These are phyloP conservation scores for Sphaceloma murrayae DNA, from an alignment of 2,329 filamentous ascomycete genomes.

Conservation along the genomic window DNA sequence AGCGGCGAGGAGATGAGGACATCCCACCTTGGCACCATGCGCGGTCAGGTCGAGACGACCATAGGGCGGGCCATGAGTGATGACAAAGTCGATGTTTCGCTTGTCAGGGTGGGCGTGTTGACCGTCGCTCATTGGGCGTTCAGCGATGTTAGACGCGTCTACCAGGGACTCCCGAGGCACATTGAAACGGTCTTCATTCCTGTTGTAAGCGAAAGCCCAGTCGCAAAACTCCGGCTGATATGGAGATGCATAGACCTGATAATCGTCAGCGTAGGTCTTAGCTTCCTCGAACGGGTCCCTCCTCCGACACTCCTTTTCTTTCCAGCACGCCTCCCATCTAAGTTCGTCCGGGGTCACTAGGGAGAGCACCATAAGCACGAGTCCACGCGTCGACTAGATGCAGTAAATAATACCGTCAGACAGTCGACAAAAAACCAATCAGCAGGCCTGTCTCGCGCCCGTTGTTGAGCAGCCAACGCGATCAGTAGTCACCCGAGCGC, in stretches of 20 bases:
- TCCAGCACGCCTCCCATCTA: not conserved
- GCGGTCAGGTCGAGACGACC: conserved; percentile 40
- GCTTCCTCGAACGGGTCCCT: not conserved
- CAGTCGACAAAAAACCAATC: no score
- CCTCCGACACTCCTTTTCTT: not conserved
- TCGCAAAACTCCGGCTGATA: conserved; percentile 48
- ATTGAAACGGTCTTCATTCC: conserved; percentile 45
- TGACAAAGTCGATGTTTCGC: conserved; percentile 51
- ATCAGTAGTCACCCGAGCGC: no score
- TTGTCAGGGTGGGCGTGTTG: not conserved
- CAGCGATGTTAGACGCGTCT: conserved; percentile 26
- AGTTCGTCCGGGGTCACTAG: no score
- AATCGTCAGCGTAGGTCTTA: not conserved
- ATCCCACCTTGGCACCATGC: conserved; percentile 39
- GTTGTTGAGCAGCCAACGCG: no score
- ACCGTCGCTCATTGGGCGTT: conserved; percentile 30
- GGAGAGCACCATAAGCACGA: no score
- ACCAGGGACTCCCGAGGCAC: conserved; percentile 21
- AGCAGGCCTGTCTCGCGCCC: no score
- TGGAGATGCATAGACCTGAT: conserved; percentile 41
- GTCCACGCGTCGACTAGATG: no score
- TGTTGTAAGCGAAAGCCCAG: conserved; percentile 48
- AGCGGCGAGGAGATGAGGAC: conserved; percentile 45
- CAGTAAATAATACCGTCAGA: no score
- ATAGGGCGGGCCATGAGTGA: conserved; percentile 52